Percentiles rank a stretch among this genome's conserved stretches.
These are phyloP conservation scores for Multifurca ochricompacta DNA, from an alignment of 768 basidiomycete genomes.

Conservation along the genomic window DNA sequence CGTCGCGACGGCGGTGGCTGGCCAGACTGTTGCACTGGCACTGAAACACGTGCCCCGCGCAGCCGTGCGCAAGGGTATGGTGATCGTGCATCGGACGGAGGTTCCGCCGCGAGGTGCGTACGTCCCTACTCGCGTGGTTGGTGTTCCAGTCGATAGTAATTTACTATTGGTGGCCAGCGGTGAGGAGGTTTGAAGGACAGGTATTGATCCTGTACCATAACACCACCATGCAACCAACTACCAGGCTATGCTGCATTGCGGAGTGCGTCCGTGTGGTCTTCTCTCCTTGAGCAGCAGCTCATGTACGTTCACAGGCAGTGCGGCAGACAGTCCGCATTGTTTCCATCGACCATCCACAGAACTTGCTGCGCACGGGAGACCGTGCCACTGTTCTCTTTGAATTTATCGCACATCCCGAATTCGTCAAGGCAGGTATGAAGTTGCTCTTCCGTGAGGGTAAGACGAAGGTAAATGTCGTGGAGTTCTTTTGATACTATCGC, in stretches of 20 bases:
- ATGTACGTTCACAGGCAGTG: conserved; percentile 49
- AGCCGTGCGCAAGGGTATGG: conserved; percentile 90
- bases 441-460: conserved; percentile 91
- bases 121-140: not conserved
- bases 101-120: conserved; percentile 61
- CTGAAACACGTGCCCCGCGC: conserved; percentile 80
- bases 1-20: conserved; percentile 83
- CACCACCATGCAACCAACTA: conserved; percentile 88
- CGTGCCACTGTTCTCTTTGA: conserved; percentile 91
- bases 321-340: conserved; percentile 89
- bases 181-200: conserved; percentile 85
- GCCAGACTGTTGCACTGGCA: conserved; percentile 91
- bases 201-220: conserved; percentile 92
- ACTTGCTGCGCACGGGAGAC: conserved; percentile 88
- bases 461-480: conserved; percentile 64
- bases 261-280: conserved; percentile 38
- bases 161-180: conserved; percentile 38
- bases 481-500: not conserved
- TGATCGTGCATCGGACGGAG: conserved; percentile 76
- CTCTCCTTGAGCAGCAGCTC: conserved; percentile 7
- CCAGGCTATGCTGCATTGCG: conserved; percentile 94
- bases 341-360: conserved; percentile 86
- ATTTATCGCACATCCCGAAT: conserved; percentile 89
- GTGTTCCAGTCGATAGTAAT: not conserved
- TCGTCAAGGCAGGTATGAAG: conserved; percentile 89